Conservation (phyloP, 169 alveolate species). For the Eimeria falciformis region DNA sequence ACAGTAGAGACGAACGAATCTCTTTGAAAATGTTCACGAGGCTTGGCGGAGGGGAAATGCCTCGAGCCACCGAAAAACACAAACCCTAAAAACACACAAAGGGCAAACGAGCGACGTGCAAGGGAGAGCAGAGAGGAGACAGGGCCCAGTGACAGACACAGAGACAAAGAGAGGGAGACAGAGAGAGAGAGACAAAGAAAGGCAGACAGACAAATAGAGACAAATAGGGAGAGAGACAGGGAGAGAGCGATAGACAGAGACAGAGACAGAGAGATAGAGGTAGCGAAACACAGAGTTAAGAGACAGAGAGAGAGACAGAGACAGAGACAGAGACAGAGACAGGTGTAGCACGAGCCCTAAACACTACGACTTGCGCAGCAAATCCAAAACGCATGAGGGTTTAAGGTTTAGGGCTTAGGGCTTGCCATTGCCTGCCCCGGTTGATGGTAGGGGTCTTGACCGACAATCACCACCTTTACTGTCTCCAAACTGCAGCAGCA, state of each 20-base stretch:
- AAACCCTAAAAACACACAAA: constrained; percentile 90
- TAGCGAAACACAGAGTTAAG: too few species aligned
- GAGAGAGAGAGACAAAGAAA: not conserved
- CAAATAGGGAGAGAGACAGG: not conserved
- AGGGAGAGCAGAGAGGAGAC: not conserved
- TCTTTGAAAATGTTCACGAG: constrained; percentile 97
- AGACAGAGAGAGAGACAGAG: not conserved
- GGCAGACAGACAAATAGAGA: not conserved
- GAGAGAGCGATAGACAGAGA: too few species aligned
- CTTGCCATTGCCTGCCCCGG: constrained; percentile 96
- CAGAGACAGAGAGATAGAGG: too few species aligned
- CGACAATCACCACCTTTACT: constrained; percentile 98
- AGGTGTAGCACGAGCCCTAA: not conserved
- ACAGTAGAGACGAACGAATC: constrained; percentile 83
- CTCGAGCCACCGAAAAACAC: constrained; percentile 97
- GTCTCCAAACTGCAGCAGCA: constrained; percentile 82
- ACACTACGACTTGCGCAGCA: not conserved
- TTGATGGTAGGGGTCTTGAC: constrained; percentile 99
- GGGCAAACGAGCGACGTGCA: too few species aligned
- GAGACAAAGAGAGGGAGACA: not conserved
- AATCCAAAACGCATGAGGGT: not conserved
- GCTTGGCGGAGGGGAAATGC: constrained; percentile 97
- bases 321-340: too few species aligned
- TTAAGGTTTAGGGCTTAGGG: not conserved
- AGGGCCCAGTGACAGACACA: not conserved